Conservation (phyloP, 139 green algal species). For the Chlorella sp. region DNA sequence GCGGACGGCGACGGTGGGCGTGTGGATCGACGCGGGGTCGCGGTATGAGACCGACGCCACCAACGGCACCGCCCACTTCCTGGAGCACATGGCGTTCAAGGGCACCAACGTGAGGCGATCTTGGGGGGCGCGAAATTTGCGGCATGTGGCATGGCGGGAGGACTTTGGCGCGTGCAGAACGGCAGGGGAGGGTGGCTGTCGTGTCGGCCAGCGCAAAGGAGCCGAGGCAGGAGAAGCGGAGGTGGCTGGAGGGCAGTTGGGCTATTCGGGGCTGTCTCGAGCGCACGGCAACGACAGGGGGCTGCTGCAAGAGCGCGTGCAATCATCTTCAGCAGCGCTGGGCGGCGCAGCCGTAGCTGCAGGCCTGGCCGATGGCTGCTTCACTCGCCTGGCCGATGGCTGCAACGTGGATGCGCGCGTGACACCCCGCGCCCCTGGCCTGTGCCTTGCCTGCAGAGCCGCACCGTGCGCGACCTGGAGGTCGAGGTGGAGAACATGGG, state of each 20-base stretch:
- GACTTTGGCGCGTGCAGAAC: no score
- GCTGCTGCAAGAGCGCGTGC: no score
- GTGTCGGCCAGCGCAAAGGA: neutral
- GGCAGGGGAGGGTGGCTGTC: neutral
- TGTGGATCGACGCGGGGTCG: conserved; percentile 98
- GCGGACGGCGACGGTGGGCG: conserved; percentile 91
- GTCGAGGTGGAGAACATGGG: conserved; percentile 99
- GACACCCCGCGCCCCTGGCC: no score
- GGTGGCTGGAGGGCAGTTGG: no score
- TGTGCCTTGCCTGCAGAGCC: conserved; percentile 62
- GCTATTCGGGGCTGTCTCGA: no score
- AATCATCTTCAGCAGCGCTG: no score
- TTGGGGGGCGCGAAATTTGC: neutral
- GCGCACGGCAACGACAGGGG: no score
- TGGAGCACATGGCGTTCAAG: conserved; percentile 99
- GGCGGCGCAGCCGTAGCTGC: no score
- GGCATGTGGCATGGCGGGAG: no score
- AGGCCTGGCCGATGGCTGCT: no score
- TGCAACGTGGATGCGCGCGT: no score
- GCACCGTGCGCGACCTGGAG: conserved; percentile 86
- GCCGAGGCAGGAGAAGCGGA: neutral
- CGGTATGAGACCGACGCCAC: conserved; percentile 90
- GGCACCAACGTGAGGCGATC: conserved; percentile 78
- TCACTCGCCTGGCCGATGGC: no score
- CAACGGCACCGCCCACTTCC: conserved; percentile 97